Evolutionary conservation across 148 eudicot species (phyloP), one percentile per base, ranked within the genome.

Genomic region (Cornus florida): DNA sequence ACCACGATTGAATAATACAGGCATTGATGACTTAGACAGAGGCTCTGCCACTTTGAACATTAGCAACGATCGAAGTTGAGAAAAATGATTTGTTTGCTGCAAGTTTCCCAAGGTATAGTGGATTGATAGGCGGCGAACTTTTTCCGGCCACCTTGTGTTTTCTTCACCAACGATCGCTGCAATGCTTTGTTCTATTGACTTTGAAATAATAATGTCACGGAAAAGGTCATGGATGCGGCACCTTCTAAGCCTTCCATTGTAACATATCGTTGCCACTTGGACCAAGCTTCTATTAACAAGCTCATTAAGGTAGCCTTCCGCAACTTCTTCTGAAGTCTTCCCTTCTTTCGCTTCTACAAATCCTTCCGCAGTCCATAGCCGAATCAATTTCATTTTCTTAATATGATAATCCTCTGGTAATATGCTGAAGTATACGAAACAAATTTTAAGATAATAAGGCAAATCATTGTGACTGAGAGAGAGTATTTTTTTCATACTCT

Each of bases 311-410:
- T 60, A 60, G n/a, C 66, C 7, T n/a, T 60, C 66, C 0, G 66
- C 66, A 60, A 60, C 23, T 60, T 60, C 66, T 19, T 60, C 66
- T 20, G 4, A 0, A 20, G 66, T 60, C 66, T 0, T 60, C 4
- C 66, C 66, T 20, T 60, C 66, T 60, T 1, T 60, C 24, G 5
- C 17, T 60, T 60, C 22, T 1, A 60, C 23, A 60, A 60, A 60
- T 60, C 66, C 66, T 60, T 60, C 83, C 0, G 71, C 64, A 10
- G 65, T 43, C 83, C 83, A 81, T 7, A 76, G 16, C 0, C 79
- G 70, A 14, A 75, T 64, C 28, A 81, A 20, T 4, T 39, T 76
- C 24, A 16, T 33, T 0, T 50, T 16, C 35, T 74, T 57, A 17
- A 80, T 60, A 60, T 4, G 0, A 1, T 74, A 17, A 62, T 76